Conservation (phyloP, 768 basidiomycete genomes). For the Candolleomyces eurysporus region DNA sequence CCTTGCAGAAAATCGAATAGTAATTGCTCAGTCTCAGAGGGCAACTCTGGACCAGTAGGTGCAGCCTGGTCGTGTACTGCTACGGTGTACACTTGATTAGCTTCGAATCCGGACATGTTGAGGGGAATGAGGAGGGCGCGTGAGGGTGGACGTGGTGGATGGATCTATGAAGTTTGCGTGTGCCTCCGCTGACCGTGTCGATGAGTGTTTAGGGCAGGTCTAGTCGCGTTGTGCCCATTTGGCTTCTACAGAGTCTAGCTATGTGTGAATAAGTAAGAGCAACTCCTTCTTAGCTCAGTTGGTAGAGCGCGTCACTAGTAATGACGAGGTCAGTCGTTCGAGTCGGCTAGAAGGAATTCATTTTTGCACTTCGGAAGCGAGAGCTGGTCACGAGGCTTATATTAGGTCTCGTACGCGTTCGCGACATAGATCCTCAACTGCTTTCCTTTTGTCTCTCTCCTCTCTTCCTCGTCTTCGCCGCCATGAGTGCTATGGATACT, state of each 20-base stretch:
- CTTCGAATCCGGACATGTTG: conserved; percentile 85
- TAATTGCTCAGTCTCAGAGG: conserved; percentile 77
- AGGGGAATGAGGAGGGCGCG: neutral
- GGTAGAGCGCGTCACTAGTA: conserved; percentile 59
- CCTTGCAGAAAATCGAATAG: conserved; percentile 84
- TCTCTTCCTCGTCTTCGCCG: conserved; percentile 1
- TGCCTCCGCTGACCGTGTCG: conserved; percentile 8
- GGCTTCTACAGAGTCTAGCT: neutral
- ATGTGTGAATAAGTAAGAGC: neutral
- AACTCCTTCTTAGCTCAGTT: conserved; percentile 53
- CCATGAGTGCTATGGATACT: conserved; percentile 69
- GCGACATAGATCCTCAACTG: neutral
- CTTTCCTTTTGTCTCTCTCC: neutral
- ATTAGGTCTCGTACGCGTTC: conserved; percentile 4
- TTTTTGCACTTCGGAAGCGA: conserved; percentile 9
- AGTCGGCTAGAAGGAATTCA: conserved; percentile 32
- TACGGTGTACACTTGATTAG: conserved; percentile 77
- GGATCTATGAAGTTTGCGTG: conserved; percentile 6
- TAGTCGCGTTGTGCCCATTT: conserved; percentile 20
- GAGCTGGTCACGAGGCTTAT: conserved; percentile 2
- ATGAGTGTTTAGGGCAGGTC: conserved; percentile 35
- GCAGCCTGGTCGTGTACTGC: conserved; percentile 67
- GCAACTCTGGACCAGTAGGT: conserved; percentile 60
- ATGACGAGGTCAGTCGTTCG: conserved; percentile 37
- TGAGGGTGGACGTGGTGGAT: neutral